Conservation (phyloP, 2,329 filamentous ascomycete species). For the Phialocephala subalpina region DNA sequence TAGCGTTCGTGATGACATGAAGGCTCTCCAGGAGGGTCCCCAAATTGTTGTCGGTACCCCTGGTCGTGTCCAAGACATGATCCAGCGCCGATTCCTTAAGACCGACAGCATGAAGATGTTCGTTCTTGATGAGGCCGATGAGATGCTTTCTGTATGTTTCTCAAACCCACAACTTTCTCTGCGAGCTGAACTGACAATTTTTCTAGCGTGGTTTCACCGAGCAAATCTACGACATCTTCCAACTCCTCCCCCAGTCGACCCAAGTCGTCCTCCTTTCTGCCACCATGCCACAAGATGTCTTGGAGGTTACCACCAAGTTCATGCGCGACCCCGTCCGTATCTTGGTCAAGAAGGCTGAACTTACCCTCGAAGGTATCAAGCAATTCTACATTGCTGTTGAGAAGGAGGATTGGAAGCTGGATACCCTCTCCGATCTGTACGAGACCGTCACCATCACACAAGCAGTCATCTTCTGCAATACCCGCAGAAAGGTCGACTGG, state of each 20-base stretch:
- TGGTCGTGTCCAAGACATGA: conserved; percentile 99
- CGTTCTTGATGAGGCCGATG: conserved; percentile 98
- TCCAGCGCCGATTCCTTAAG: conserved; percentile 95
- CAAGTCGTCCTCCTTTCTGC: conserved; percentile 98
- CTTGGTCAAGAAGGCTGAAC: conserved; percentile 99
- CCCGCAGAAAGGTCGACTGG: conserved; percentile 99
- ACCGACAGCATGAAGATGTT: conserved; percentile 99
- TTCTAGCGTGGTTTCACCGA: conserved; percentile 94
- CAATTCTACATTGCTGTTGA: conserved; percentile 99
- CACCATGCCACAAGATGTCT: conserved; percentile 98
- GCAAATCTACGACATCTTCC: conserved; percentile 99
- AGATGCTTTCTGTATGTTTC: conserved; percentile 87
- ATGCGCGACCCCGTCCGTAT: conserved; percentile 99
- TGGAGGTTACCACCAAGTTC: conserved; percentile 99
- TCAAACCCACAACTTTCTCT: not conserved
- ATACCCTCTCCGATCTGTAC: conserved; percentile 98
- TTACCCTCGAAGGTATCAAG: conserved; percentile 99
- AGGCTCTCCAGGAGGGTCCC: conserved; percentile 92
- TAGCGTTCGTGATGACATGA: conserved; percentile 98
- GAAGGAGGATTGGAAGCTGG: conserved; percentile 99
- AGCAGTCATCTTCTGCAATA: conserved; percentile 99
- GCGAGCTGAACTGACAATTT: conserved; percentile 46
- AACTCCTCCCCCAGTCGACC: conserved; percentile 95
- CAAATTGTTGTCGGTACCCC: conserved; percentile 98
- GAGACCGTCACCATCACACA: conserved; percentile 99